phyloP scores from a whole-genome alignment of 805 yeast species.

The Candida hungchunana region DNA sequence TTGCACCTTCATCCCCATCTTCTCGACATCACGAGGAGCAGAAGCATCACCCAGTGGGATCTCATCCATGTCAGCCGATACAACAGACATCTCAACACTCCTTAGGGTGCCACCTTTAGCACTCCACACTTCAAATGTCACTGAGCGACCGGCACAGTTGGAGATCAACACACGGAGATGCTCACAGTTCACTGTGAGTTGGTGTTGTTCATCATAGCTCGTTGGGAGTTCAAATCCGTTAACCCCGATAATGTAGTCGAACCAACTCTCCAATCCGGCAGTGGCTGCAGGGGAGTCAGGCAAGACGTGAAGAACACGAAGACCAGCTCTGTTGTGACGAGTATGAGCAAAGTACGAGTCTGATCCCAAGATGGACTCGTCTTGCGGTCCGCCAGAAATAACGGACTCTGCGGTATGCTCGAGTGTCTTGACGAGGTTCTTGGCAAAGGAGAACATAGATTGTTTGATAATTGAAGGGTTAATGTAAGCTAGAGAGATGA shows the following conservation, averaged over 20 bases:
- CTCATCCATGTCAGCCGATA: constrained; percentile 29
- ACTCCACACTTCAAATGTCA: constrained; percentile 70
- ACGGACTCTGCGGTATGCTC: constrained; percentile 37
- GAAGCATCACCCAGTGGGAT: constrained; percentile 18
- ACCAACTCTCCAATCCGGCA: constrained; percentile 73
- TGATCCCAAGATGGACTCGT: constrained; percentile 21
- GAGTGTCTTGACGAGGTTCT: constrained; percentile 51
- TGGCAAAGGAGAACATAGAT: constrained; percentile 66
- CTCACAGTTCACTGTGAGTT: constrained; percentile 39
- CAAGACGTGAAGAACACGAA: constrained; percentile 52
- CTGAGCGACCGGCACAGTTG: constrained; percentile 34
- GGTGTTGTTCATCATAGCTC: constrained; percentile 30
- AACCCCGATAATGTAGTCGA: constrained; percentile 79
- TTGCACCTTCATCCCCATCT: constrained; percentile 66
- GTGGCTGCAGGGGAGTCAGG: constrained; percentile 42
- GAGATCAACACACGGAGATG: constrained; percentile 39
- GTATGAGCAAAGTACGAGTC: constrained; percentile 27
- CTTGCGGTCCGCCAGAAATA: constrained; percentile 25
- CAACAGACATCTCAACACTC: constrained; percentile 34
- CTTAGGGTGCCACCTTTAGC: constrained; percentile 75
- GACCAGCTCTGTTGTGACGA: constrained; percentile 39
- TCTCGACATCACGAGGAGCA: constrained; percentile 37
- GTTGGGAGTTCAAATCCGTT: constrained; percentile 62
- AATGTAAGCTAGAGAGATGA: too few relatives aligned
- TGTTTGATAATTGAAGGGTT: too few relatives aligned